These are phyloP conservation scores for Penicillium brevicompactum DNA, from an alignment of 2,329 filamentous ascomycete genomes.

Conservation along the genomic window DNA sequence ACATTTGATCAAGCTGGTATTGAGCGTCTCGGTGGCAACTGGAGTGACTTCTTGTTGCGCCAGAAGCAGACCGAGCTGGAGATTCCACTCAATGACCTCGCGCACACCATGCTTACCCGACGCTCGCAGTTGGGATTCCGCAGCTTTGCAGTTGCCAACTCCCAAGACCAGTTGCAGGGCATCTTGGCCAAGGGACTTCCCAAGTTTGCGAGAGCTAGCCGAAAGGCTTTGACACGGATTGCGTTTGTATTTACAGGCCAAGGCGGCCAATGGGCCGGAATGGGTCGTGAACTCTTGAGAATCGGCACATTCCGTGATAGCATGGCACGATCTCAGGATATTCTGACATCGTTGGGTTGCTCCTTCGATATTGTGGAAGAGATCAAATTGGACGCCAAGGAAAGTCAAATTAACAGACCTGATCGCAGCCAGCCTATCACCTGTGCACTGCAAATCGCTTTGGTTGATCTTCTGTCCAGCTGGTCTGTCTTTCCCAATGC, in stretches of 20 bases:
- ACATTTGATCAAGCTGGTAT: conserved; percentile 21
- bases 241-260: conserved; percentile 47
- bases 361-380: conserved; percentile 31
- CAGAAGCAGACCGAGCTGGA: conserved; percentile 9
- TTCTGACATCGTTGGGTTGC: conserved; percentile 18
- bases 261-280: conserved; percentile 46
- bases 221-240: conserved; percentile 16
- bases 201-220: conserved; percentile 17
- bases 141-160: conserved; percentile 21
- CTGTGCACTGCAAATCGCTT: conserved; percentile 29
- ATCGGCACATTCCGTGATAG: conserved; percentile 16
- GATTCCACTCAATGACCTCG: conserved; percentile 7
- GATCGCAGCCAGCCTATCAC: conserved; percentile 27
- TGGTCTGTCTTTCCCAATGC: conserved; percentile 22
- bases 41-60: conserved; percentile 14
- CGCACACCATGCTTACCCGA: conserved; percentile 20
- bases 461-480: conserved; percentile 26
- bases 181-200: conserved; percentile 10
- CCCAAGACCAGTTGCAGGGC: conserved; percentile 11
- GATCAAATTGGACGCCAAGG: conserved; percentile 13
- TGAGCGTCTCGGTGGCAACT: conserved; percentile 14
- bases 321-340: conserved; percentile 8
- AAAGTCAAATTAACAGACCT: conserved; percentile 23
- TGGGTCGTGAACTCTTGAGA: conserved; percentile 43
- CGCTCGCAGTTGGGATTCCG: conserved; percentile 22